A percentile compares a stretch with the other conserved stretches of the same genome.
Evolutionary conservation across 2,329 filamentous ascomycete species (phyloP).

Genomic region (Botrytis tulipae): DNA sequence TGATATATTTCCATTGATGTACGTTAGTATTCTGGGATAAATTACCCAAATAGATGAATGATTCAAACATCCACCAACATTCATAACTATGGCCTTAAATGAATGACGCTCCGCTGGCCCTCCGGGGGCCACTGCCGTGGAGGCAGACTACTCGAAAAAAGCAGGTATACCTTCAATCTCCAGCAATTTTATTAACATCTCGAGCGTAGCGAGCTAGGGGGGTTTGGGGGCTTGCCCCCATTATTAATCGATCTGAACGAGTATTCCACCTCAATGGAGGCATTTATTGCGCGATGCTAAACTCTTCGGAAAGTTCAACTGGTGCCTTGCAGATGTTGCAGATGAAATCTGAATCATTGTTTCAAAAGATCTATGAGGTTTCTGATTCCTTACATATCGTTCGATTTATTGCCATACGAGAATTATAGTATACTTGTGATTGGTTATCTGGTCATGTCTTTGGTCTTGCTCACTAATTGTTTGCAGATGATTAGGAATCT

Average conservation of each 20-base stretch:
- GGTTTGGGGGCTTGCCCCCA: background rate
- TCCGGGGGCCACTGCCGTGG: background rate
- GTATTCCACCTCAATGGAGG: background rate
- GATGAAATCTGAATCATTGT: conserved; percentile 7
- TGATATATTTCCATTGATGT: conserved; percentile 29
- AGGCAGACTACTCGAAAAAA: background rate
- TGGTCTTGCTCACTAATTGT: background rate
- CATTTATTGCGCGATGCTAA: background rate
- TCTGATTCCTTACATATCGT: conserved; percentile 4
- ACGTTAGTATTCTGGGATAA: background rate
- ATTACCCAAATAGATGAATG: background rate
- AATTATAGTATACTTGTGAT: background rate
- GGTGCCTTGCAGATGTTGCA: conserved; percentile 11
- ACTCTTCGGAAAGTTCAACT: background rate
- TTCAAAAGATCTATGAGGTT: background rate
- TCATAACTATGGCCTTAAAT: background rate
- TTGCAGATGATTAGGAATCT: background rate
- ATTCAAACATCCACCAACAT: background rate
- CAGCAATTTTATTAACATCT: background rate
- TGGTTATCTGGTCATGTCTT: background rate
- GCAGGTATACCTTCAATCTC: background rate
- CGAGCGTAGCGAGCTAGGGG: background rate
- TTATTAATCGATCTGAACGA: background rate
- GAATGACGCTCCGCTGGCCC: background rate
- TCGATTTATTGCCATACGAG: background rate